Conservation (phyloP, 2,329 filamentous ascomycete species). For the Graphilbum fragrans region DNA sequence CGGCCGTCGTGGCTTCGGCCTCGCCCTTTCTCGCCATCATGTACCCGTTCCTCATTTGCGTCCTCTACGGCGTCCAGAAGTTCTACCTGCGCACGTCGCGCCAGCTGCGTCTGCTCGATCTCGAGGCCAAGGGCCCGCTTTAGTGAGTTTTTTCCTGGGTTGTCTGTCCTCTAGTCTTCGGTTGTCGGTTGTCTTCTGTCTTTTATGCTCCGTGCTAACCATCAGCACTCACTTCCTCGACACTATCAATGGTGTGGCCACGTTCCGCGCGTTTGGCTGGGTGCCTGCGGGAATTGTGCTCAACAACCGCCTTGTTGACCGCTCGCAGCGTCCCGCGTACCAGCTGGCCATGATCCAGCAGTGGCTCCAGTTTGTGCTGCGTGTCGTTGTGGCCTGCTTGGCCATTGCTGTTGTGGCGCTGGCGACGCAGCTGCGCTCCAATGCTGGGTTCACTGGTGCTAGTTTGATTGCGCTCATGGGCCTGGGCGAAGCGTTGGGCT, state of each 20-base stretch:
- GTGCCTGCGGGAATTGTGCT: slow-evolving; percentile 25
- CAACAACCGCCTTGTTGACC: slow-evolving; percentile 36
- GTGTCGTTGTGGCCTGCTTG: slow-evolving; percentile 34
- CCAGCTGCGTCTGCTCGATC: slow-evolving; percentile 46
- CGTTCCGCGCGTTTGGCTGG: slow-evolving; percentile 47
- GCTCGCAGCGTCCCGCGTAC: slow-evolving; percentile 44
- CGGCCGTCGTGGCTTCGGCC: slow-evolving; percentile 17
- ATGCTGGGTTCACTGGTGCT: slow-evolving; percentile 25
- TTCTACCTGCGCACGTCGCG: slow-evolving; percentile 49
- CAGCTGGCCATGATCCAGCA: slow-evolving; percentile 44
- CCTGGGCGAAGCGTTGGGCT: slow-evolving; percentile 19
- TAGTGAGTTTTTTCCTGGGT: slow-evolving; percentile 24
- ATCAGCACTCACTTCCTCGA: slow-evolving; percentile 37
- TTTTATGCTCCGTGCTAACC: neutral
- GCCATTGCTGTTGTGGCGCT: slow-evolving; percentile 35
- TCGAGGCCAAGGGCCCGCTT: slow-evolving; percentile 48
- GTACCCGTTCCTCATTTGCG: slow-evolving; percentile 33
- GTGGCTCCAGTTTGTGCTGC: slow-evolving; percentile 40
- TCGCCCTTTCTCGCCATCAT: slow-evolving; percentile 21
- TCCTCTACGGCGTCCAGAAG: slow-evolving; percentile 39
- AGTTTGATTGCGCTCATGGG: slow-evolving; percentile 24
- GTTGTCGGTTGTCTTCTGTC: too few species aligned
- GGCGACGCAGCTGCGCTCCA: slow-evolving; percentile 27
- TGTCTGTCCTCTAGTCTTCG: neutral
- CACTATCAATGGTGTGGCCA: slow-evolving; percentile 40